Conservation (phyloP, 2,329 filamentous ascomycete species). For the Microascus cirrosus region DNA sequence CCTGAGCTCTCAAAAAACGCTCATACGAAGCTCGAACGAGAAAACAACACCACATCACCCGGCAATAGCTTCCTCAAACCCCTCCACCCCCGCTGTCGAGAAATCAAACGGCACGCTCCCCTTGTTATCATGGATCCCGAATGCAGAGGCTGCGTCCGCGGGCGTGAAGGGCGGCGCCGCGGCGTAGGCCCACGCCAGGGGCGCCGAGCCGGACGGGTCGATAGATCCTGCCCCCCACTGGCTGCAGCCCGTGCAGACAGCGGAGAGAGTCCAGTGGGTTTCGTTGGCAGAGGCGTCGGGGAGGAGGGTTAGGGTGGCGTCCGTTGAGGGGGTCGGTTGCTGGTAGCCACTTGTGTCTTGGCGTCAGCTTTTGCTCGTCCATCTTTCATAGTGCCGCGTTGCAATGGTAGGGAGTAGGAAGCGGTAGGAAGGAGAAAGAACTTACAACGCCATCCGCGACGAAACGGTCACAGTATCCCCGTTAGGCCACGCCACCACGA, state of each 20-base stretch:
- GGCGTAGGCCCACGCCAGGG: conserved; percentile 27
- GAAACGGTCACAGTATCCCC: conserved; percentile 23
- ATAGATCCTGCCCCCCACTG: conserved; percentile 26
- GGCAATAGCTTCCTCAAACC: conserved; percentile 13
- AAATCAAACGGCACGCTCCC: conserved; percentile 27
- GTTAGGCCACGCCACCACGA: conserved; percentile 28
- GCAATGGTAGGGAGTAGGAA: not conserved
- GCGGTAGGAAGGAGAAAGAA: conserved; percentile 4
- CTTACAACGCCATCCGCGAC: conserved; percentile 22
- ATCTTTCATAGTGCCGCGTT: too few species aligned
- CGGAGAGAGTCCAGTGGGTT: conserved; percentile 22
- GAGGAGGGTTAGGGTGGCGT: conserved; percentile 19
- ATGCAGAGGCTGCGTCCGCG: conserved; percentile 18
- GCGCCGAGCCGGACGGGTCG: conserved; percentile 19
- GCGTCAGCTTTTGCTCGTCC: too few species aligned
- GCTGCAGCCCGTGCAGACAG: conserved; percentile 26
- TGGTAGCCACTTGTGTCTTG: conserved; percentile 20
- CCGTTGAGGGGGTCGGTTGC: conserved; percentile 16
- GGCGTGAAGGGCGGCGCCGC: conserved; percentile 24
- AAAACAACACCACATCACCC: not conserved
- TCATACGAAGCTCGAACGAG: not conserved
- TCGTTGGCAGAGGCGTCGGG: conserved; percentile 20
- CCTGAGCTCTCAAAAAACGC: not conserved
- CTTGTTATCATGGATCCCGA: conserved; percentile 29
- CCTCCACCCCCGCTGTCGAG: conserved; percentile 16